These are phyloP conservation scores for Beauveria caledonica DNA, from an alignment of 2,329 filamentous ascomycete genomes.

Conservation along the genomic window DNA sequence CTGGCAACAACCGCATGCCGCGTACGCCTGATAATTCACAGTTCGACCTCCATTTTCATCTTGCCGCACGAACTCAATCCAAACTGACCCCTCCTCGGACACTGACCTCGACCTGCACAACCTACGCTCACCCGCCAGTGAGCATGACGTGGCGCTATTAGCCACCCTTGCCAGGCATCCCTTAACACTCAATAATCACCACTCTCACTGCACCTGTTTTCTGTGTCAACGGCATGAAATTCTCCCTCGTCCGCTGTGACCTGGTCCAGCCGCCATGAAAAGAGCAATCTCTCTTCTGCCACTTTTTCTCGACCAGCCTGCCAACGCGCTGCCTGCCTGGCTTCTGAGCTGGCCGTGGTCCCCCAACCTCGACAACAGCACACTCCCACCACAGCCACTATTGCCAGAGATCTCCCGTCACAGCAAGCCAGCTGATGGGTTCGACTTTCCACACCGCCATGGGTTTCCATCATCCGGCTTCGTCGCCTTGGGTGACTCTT, in stretches of 20 bases:
- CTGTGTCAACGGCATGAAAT: not conserved
- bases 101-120: not conserved
- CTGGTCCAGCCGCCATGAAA: conserved; percentile 1
- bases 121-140: not conserved
- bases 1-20: not conserved
- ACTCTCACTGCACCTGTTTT: not conserved
- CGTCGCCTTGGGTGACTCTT: conserved; percentile 38
- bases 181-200: not conserved
- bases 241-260: not conserved
- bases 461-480: conserved; percentile 24
- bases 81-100: not conserved
- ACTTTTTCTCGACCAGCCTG: not conserved
- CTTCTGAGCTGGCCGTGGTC: conserved; percentile 8
- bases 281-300: not conserved
- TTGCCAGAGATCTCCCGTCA: not conserved
- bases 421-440: not conserved
- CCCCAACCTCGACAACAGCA: not conserved
- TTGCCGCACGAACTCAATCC: not conserved
- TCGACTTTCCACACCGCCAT: conserved; percentile 13
- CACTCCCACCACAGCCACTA: not conserved
- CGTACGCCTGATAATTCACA: not conserved
- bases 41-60: not conserved
- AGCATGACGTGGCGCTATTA: not conserved
- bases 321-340: not conserved
- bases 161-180: not conserved